Conservation (phyloP, 2,329 filamentous ascomycete species). For the Lasiodiplodia hormozganensis region DNA sequence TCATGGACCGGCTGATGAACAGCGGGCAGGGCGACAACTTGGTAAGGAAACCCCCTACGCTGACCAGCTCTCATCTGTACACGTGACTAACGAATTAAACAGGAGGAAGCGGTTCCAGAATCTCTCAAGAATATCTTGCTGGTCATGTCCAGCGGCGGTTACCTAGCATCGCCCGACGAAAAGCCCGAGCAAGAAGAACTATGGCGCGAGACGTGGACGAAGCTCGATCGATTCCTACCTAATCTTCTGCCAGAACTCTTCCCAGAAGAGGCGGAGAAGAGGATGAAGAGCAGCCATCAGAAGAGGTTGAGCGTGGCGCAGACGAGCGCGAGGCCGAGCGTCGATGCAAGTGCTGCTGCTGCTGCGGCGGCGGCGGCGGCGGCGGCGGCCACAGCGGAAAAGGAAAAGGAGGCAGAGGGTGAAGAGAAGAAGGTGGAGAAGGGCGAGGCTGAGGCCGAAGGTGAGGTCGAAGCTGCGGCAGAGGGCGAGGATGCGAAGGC, state of each 20-base stretch:
- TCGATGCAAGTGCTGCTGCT: neutral
- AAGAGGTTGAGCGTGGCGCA: conserved; percentile 7
- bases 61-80: neutral
- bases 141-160: conserved; percentile 91
- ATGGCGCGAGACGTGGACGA: conserved; percentile 67
- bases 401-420: neutral
- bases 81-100: conserved; percentile 20
- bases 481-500: neutral
- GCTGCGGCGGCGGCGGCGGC: neutral
- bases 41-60: conserved; percentile 60
- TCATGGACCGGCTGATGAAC: conserved; percentile 96
- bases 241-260: conserved; percentile 66
- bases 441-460: neutral
- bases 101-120: conserved; percentile 95
- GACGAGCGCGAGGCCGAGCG: conserved; percentile 7
- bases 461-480: neutral
- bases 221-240: conserved; percentile 66
- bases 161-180: conserved; percentile 73
- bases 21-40: conserved; percentile 89
- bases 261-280: conserved; percentile 50
- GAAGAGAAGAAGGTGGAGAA: neutral
- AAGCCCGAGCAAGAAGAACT: conserved; percentile 58
- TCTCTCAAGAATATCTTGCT: conserved; percentile 95
- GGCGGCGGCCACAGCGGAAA: neutral
- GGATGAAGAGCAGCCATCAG: conserved; percentile 2